Percentiles rank a stretch among this genome's conserved stretches.
Evolutionary conservation across 2,329 filamentous ascomycete species (phyloP).

Genomic region (Ilyonectria robusta): DNA sequence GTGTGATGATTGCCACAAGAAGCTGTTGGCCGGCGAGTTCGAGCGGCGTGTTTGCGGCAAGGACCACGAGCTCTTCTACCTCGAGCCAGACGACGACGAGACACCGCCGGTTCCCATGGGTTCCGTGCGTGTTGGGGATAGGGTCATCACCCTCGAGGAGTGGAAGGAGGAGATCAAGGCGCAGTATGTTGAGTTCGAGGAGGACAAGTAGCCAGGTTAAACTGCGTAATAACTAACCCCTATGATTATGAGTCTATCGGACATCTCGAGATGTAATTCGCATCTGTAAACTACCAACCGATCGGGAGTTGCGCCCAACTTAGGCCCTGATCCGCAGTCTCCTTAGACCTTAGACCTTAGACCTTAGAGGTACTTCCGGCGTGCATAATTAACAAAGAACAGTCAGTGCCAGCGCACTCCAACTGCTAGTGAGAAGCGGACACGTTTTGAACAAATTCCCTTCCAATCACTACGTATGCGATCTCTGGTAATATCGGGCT

Average conservation of each 20-base stretch:
- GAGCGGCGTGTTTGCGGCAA: background rate
- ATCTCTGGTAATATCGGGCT: background rate
- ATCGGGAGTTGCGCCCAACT: too few relatives aligned
- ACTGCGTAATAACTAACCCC: background rate
- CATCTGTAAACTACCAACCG: too few relatives aligned
- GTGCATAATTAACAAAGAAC: too few relatives aligned
- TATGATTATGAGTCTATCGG: background rate
- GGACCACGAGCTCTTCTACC: slow-evolving; percentile 4
- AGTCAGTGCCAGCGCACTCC: background rate
- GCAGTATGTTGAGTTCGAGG: slow-evolving; percentile 13
- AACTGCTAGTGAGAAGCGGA: background rate
- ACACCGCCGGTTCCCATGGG: slow-evolving; percentile 19
- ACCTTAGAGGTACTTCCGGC: too few relatives aligned
- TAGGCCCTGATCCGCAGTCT: too few relatives aligned
- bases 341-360: too few relatives aligned
- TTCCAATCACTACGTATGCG: background rate
- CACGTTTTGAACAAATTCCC: background rate
- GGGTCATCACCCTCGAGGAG: slow-evolving; percentile 21
- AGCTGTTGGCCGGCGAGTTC: background rate
- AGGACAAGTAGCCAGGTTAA: background rate
- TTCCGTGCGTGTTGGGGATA: slow-evolving; percentile 18
- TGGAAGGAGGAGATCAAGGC: slow-evolving; percentile 30
- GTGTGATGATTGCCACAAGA: slow-evolving; percentile 5
- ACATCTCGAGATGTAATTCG: background rate
- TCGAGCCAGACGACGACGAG: slow-evolving; percentile 19